These are phyloP conservation scores for Syncephalastrum racemosum DNA, from an alignment of 371 early-diverging fungal species.

Conservation along the genomic window DNA sequence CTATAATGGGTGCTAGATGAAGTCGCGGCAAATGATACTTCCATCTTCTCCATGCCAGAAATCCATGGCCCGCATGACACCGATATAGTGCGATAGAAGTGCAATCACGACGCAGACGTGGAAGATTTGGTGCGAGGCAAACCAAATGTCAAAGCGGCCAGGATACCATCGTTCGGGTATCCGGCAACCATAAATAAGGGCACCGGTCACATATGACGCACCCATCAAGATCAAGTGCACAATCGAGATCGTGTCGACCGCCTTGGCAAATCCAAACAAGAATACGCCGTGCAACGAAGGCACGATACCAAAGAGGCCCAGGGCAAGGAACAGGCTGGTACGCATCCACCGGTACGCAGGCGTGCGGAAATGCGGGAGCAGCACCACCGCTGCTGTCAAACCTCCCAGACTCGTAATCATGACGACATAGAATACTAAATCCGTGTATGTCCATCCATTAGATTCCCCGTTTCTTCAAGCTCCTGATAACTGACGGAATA, in stretches of 20 bases:
- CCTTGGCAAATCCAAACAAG: conserved; percentile 60
- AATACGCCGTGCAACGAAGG: conserved; percentile 72
- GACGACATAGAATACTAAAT: conserved; percentile 9
- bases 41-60: conserved; percentile 42
- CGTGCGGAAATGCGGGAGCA: conserved; percentile 64
- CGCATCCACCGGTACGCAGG: conserved; percentile 82
- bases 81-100: conserved; percentile 75
- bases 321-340: conserved; percentile 73
- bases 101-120: conserved; percentile 86
- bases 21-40: conserved; percentile 17
- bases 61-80: conserved; percentile 68
- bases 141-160: conserved; percentile 60
- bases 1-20: conserved; percentile 3
- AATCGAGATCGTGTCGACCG: conserved; percentile 61
- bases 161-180: conserved; percentile 64
- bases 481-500: too few relatives aligned
- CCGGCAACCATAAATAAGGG: conserved; percentile 78
- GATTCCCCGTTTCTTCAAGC: too few relatives aligned
- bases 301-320: conserved; percentile 78
- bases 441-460: too few relatives aligned
- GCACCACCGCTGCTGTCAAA: conserved; percentile 51
- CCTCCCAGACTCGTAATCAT: conserved; percentile 10
- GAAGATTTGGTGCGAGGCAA: conserved; percentile 90
- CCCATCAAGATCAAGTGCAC: conserved; percentile 72
- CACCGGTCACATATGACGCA: conserved; percentile 76